These are phyloP conservation scores for Kalaharituber pfeilii DNA, from an alignment of 2,329 filamentous ascomycete species.

Conservation along the genomic window DNA sequence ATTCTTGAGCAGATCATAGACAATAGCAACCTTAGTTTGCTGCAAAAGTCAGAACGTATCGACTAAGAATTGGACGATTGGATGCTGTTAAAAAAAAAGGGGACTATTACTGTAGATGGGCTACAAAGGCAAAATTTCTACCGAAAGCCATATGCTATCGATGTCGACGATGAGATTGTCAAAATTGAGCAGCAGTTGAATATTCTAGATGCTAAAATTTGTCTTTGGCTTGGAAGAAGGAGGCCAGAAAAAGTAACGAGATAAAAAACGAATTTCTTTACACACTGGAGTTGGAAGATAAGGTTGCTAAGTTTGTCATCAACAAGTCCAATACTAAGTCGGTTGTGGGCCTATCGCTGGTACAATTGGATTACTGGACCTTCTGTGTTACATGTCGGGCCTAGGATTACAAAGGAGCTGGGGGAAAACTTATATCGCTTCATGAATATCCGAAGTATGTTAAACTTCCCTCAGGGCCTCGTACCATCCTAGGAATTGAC, in stretches of 20 bases:
- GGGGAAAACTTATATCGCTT: neutral
- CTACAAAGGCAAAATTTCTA: conserved; percentile 8
- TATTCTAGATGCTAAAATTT: neutral
- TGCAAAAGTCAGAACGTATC: conserved; percentile 4
- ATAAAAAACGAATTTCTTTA: no score
- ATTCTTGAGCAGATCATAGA: neutral
- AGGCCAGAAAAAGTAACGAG: neutral
- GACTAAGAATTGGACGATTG: conserved; percentile 9
- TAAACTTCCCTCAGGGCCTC: no score
- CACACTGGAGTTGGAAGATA: neutral
- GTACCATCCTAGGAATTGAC: conserved; percentile 2
- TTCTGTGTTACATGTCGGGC: no score
- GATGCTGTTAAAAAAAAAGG: conserved; percentile 7
- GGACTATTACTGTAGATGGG: conserved; percentile 10
- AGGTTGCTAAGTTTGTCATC: no score
- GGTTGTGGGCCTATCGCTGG: no score
- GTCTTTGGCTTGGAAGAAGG: neutral
- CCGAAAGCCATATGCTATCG: neutral
- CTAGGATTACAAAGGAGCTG: no score
- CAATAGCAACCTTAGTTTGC: conserved; percentile 10
- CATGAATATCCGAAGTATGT: neutral
- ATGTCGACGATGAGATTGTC: neutral
- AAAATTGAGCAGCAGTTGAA: neutral
- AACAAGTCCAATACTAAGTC: no score
- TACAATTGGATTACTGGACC: no score